phyloP scores from a whole-genome alignment of 23 red algal species.

The Gracilariopsis chorda region DNA sequence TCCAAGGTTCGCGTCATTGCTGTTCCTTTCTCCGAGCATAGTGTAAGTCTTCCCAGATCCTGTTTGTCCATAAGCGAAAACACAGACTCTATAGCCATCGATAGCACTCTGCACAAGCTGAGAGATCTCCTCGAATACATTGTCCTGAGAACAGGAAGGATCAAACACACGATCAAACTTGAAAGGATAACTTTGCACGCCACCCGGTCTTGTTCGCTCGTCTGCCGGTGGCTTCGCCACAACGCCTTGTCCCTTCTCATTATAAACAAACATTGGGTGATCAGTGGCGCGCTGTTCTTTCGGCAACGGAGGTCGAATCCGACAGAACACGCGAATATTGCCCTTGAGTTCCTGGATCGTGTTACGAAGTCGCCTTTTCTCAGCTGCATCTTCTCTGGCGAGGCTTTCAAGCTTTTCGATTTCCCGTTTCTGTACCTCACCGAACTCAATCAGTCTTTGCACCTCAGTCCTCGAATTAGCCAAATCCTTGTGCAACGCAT shows the following conservation, averaged over 20 bases:
- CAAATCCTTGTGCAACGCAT: constrained; percentile 1
- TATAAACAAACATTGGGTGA: constrained; percentile 13
- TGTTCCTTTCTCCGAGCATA: constrained; percentile 73
- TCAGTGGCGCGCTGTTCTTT: not conserved
- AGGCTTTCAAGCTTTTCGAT: constrained; percentile 57
- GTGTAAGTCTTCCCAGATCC: constrained; percentile 98
- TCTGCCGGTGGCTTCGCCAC: constrained; percentile 15
- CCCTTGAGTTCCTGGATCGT: constrained; percentile 98
- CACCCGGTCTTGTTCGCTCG: not conserved
- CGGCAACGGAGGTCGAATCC: constrained; percentile 79
- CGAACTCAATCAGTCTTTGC: not conserved
- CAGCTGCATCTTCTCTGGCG: constrained; percentile 63
- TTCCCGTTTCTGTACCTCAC: not conserved
- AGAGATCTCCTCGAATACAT: constrained; percentile 95
- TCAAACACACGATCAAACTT: constrained; percentile 94
- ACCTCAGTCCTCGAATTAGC: not conserved
- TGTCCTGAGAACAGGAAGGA: constrained; percentile 62
- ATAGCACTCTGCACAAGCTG: constrained; percentile 95
- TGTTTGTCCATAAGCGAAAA: constrained; percentile 99
- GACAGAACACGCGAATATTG: constrained; percentile 99
- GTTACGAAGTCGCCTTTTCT: constrained; percentile 82
- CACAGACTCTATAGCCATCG: constrained; percentile 95
- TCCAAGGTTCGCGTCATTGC: constrained; percentile 50
- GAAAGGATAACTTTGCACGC: constrained; percentile 44
- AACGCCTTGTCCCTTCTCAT: constrained; percentile 30